phyloP scores from a whole-genome alignment of 177 flowering plant genomes.

The Vitis hybrid region DNA sequence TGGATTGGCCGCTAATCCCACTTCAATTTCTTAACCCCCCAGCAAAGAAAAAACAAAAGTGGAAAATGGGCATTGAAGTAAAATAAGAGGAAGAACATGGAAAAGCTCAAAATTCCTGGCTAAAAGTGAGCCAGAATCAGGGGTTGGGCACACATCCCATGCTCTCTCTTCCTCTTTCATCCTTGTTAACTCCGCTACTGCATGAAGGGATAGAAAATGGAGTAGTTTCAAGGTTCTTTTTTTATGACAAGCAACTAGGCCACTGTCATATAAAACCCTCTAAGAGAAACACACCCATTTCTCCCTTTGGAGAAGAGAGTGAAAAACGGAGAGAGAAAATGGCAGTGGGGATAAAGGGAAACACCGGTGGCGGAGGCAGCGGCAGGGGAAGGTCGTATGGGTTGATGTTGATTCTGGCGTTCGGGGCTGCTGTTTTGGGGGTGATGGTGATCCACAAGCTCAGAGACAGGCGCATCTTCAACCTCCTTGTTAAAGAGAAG shows the following conservation, averaged over 20 bases:
- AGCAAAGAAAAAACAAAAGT: not conserved
- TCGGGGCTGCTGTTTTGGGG: conserved; percentile 63
- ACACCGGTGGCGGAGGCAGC: conserved; percentile 10
- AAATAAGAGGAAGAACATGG: not conserved
- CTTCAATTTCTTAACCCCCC: not conserved
- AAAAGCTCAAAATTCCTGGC: not conserved
- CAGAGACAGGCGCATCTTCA: conserved; percentile 58
- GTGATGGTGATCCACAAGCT: conserved; percentile 69
- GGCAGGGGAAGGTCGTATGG: conserved; percentile 51
- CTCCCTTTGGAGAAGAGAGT: conserved; percentile 8
- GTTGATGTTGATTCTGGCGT: conserved; percentile 57
- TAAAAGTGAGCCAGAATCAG: conserved; percentile 28
- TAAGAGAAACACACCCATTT: not conserved
- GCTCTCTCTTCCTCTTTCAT: conserved; percentile 26
- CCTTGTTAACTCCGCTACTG: conserved; percentile 23
- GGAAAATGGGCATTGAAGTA: not conserved
- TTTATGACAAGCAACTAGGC: conserved; percentile 26
- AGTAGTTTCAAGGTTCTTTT: conserved; percentile 25
- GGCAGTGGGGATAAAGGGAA: conserved; percentile 24
- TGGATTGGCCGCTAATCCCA: not conserved
- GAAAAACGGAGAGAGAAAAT: conserved; percentile 10
- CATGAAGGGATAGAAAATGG: not conserved
- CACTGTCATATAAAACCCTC: not conserved
- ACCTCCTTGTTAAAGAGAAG: conserved; percentile 57
- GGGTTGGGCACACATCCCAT: conserved; percentile 15